A percentile compares a stretch with the other conserved stretches of the same genome.
Evolutionary conservation across 495 filamentous ascomycete genomes (phyloP).

Genomic region (Xylaria telfairii): DNA sequence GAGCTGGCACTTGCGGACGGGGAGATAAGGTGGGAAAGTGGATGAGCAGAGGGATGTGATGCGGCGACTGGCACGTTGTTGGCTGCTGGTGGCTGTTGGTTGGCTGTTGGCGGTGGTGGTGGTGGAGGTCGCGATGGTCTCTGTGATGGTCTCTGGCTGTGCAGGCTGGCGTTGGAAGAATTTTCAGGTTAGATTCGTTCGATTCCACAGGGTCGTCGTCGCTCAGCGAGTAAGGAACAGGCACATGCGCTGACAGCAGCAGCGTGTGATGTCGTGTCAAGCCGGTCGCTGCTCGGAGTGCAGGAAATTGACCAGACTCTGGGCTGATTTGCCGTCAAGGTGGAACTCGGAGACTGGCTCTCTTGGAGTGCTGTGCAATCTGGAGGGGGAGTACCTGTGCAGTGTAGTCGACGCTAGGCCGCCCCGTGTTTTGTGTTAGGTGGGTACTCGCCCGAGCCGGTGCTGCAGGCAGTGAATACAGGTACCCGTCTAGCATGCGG

Average conservation of each 20-base stretch:
- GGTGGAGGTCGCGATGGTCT: not conserved
- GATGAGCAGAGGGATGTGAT: not conserved
- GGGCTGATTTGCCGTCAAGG: conserved; percentile 21
- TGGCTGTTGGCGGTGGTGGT: not conserved
- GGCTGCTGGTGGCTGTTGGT: not conserved
- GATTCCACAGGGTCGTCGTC: conserved; percentile 18
- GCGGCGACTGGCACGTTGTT: not conserved
- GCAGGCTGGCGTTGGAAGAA: conserved; percentile 10
- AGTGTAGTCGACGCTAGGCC: not conserved
- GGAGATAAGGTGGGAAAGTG: conserved; percentile 18
- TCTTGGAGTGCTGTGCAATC: not conserved
- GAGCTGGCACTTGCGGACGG: not conserved
- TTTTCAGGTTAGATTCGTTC: conserved; percentile 22
- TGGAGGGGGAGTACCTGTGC: not conserved
- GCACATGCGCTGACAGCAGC: conserved; percentile 29
- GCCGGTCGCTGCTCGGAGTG: not conserved
- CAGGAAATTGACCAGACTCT: conserved; percentile 22
- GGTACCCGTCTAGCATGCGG: conserved; percentile 17
- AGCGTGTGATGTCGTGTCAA: conserved; percentile 29
- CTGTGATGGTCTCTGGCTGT: not conserved
- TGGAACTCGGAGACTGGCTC: conserved; percentile 9
- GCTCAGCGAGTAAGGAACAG: conserved; percentile 28
- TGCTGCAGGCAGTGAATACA: not conserved
- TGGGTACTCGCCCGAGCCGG: not conserved
- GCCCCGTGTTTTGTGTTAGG: conserved; percentile 1